Percentiles rank a stretch among this genome's conserved stretches.
phyloP scores from a whole-genome alignment of 768 basidiomycete species.

The Ramaria sp. region DNA sequence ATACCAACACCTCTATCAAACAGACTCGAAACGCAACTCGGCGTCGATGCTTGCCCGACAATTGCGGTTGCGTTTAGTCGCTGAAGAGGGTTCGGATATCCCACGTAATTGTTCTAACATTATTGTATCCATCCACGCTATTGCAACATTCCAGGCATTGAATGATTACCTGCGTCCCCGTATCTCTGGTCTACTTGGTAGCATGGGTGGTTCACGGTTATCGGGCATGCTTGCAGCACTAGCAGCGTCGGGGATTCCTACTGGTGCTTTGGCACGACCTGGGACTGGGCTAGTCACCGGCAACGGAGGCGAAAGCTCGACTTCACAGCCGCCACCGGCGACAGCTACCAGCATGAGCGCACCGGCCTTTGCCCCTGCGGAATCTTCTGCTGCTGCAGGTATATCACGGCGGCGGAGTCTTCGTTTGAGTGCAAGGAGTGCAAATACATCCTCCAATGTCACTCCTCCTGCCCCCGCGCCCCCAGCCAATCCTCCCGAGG shows the following conservation, averaged over 20 bases:
- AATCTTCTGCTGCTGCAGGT: conserved; percentile 22
- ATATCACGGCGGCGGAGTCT: conserved; percentile 68
- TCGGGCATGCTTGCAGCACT: conserved; percentile 89
- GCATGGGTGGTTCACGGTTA: conserved; percentile 34
- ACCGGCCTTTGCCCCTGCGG: conserved; percentile 19
- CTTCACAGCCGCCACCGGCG: conserved; percentile 17
- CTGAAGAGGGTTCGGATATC: conserved; percentile 80
- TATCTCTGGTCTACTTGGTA: conserved; percentile 58
- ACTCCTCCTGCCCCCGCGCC: conserved; percentile 13
- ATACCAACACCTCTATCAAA: not conserved
- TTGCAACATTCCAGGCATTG: conserved; percentile 94
- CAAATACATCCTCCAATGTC: conserved; percentile 15
- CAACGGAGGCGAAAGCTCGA: conserved; percentile 1
- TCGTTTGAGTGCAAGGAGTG: conserved; percentile 65
- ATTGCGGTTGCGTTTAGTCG: conserved; percentile 79
- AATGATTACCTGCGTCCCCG: conserved; percentile 93
- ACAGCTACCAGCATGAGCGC: conserved; percentile 8
- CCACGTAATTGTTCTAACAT: conserved; percentile 73
- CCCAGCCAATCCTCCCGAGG: conserved; percentile 12
- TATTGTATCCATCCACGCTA: conserved; percentile 95
- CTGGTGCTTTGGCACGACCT: conserved; percentile 23
- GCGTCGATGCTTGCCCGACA: conserved; percentile 89
- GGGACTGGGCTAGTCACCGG: not conserved
- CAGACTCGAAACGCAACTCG: conserved; percentile 85
- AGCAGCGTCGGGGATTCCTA: conserved; percentile 61